Base-by-base conservation (phyloP, 2,329 filamentous ascomycete species). In the Teratosphaeria gauchensis region DNA sequence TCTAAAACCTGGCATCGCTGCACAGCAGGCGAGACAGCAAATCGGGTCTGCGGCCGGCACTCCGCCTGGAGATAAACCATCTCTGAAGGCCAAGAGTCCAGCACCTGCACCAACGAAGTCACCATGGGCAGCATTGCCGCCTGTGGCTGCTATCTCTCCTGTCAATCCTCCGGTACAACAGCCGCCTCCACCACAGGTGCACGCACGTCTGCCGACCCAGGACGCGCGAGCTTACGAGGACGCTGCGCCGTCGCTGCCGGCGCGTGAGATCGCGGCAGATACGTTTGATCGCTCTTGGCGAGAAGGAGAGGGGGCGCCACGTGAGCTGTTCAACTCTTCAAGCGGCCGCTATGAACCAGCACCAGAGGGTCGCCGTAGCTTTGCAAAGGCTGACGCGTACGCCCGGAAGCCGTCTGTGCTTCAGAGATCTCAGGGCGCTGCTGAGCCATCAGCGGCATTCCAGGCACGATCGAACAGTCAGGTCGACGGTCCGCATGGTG, bases 301-400 rank as follows among this genome's bases (percentile, higher is more conserved):
- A 67, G 90, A 96, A 54, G 64, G 67, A 62, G 82, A 85, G 4
- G 79, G 82, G 58, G 79, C 81, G 11, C 85, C 84, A 62, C 81
- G 89, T 58, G 92, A 97, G 72, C 78, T 97, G 0, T 97, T 86
- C 76, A 96, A 97, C 71, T 95, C 92, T n/a, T 88, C 95, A 58
- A 96, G 90, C 57, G 92, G 92, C 19, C 87, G 90, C 55, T 95
- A 96, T 66, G 92, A 97, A 71, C 91, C 92, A 16, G 92, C 92
- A 3, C 78, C 82, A 56, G 90, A 96, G 58, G 78, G 76, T 62
- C 86, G 91, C 42, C 84, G 90, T 63, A 84, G 83, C 19, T 84
- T 87, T 32, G 77, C 83, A 63, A 84, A 88, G 56, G 82, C 84
- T 58, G 89, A 94, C 56, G 75, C 79, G 57, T 80, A 83, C 61